Evolutionary conservation across 306 rosid genomes (phyloP), one percentile per base, ranked within the genome.

Genomic region (Sophora flavescens): DNA sequence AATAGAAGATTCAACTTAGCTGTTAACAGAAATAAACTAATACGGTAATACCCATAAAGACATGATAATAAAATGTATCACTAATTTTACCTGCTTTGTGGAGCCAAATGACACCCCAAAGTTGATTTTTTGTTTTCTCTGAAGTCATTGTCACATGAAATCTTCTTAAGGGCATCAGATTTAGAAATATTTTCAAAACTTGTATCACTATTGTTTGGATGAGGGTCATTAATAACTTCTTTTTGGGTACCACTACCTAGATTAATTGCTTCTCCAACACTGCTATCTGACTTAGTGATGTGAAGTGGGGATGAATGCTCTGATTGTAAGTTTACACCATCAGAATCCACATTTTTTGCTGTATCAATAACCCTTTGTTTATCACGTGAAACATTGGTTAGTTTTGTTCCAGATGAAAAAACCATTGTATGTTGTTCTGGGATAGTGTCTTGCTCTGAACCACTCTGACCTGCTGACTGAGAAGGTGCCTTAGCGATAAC

Each of bases 51-150:
- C 15, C 47, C 16, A 15, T 44, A 63, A 38, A 18, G 64, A 64
- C 14, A 26, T 58, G 62, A 78, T 70, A 50, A 39, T 38, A 33
- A 53, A 36, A 76, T 51, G 26, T 60, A 36, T 60, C 22, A 15
- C 17, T 38, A 81, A 70, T 70, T 81, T 54, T 33, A 95, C 98
- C 97, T 80, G 85, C 68, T 78, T 38, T 63, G 11, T 35, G 70
- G 71, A 76, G 17, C 81, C 42, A 72, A 47, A 75, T 88, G 85
- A 86, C 47, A 63, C 70, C 76, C 81, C 57, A 69, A 45, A 63
- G 71, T 76, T 61, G 81, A 78, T 14, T 69, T 83, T 60, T 83
- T 81, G 67, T 75, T 83, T 74, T 74, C 88, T 64, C 68, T 77
- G 52, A 47, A 26, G 30, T 68, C 84, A 72, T 76, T 76, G 77